Percentiles rank a stretch among this genome's conserved stretches.
Evolutionary conservation across 2,329 filamentous ascomycete genomes (phyloP).

Genomic region (Metarhizium album): DNA sequence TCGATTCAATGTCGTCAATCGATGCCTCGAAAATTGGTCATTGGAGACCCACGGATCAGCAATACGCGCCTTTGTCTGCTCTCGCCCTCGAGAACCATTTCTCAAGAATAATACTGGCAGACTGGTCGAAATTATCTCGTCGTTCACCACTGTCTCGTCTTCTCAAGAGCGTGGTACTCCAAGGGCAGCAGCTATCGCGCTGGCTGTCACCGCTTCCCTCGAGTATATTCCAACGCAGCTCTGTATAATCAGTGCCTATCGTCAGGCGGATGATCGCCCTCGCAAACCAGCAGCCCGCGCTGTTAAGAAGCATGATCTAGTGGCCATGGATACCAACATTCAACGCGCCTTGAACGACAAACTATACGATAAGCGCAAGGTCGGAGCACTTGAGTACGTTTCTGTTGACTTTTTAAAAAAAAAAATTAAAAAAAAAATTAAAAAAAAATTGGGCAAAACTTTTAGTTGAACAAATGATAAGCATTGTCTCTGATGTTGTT

Average conservation of each 20-base stretch:
- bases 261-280: background rate
- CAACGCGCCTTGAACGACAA: conserved; percentile 93
- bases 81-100: background rate
- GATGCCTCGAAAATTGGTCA: background rate
- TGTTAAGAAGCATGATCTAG: conserved; percentile 2
- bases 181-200: background rate
- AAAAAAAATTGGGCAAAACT: background rate
- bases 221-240: background rate
- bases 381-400: conserved; percentile 86
- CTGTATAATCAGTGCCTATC: background rate
- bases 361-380: conserved; percentile 96
- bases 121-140: background rate
- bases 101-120: background rate
- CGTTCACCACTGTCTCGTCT: background rate
- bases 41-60: background rate
- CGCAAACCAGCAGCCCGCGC: background rate
- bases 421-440: background rate
- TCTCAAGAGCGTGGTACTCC: background rate
- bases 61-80: background rate
- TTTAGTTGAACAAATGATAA: background rate
- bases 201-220: background rate
- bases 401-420: conserved; percentile 1
- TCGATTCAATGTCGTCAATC: background rate
- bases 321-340: conserved; percentile 77
- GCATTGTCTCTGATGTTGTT: conserved; percentile 8